phyloP scores from a whole-genome alignment of 768 basidiomycete genomes.

The Arthromyces matolae region DNA sequence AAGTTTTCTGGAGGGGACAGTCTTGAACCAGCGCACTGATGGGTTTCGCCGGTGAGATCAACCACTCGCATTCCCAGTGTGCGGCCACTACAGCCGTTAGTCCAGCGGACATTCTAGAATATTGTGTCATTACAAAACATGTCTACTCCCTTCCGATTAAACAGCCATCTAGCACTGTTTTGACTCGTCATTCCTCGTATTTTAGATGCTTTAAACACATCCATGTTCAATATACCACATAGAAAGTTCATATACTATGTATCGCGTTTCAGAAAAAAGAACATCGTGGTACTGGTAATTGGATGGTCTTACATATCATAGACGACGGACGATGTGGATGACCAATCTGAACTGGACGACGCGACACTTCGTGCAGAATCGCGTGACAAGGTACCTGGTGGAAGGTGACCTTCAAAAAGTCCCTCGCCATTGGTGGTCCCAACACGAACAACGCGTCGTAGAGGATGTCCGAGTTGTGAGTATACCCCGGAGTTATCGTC shows the following conservation, averaged over 20 bases:
- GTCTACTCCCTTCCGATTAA: not conserved
- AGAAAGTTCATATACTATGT: too few relatives aligned
- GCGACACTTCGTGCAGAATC: conserved; percentile 16
- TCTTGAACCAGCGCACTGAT: conserved; percentile 90
- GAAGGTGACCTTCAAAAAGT: conserved; percentile 13
- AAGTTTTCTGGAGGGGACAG: conserved; percentile 95
- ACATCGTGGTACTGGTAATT: not conserved
- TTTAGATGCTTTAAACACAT: too few relatives aligned
- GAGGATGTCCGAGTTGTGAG: conserved; percentile 28
- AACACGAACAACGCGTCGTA: conserved; percentile 31
- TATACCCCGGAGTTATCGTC: conserved; percentile 24
- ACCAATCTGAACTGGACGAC: conserved; percentile 25
- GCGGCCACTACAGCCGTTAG: conserved; percentile 80
- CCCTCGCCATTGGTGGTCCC: conserved; percentile 23
- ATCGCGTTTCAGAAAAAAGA: too few relatives aligned
- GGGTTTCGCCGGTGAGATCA: conserved; percentile 54
- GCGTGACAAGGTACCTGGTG: conserved; percentile 16
- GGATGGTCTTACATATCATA: conserved; percentile 26
- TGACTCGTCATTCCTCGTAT: too few relatives aligned
- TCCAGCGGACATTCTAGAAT: conserved; percentile 37
- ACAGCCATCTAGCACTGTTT: too few relatives aligned
- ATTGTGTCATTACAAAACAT: not conserved
- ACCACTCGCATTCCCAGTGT: conserved; percentile 77
- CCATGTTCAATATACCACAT: too few relatives aligned
- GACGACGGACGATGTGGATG: conserved; percentile 26